Base-by-base conservation (phyloP, 805 yeast species). In the Candida peoriensis region DNA sequence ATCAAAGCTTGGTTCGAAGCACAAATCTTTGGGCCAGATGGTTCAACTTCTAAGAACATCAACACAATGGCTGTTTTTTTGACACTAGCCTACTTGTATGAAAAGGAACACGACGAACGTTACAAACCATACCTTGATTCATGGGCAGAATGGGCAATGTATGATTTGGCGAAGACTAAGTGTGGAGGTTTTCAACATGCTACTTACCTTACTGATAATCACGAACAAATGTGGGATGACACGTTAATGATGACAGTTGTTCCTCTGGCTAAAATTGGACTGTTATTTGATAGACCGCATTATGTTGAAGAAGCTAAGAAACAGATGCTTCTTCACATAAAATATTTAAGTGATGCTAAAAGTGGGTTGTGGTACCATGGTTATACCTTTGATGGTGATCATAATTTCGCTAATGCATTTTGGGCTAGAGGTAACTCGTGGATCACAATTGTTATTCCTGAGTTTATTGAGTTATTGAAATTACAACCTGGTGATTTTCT, bases 341-440 rank as follows among this genome's bases (percentile, higher is more conserved):
- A 38, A 11, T 38, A 38, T 16, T n/a, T 38, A 6, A 21, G 24
- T 20, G 30, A 38, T 38, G 38, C 42, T 18, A 7, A 17, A 24
- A 38, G 38, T 6, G 42, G 42, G 12, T 24, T 38, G 18, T 38
- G 42, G 42, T 38, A 29, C 21, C 42, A 38, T 32, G 42, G 42
- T 14, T 38, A 34, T 18, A 38, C 42, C 20, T 38, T 38, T 31
- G 42, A 34, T 8, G 42, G 42, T 24, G 31, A 38, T 28, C 42
- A 38, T 21, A 38, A 38, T 18, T 38, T 19, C 28, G 42, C 42
- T 4, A 28, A 34, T 8, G 42, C 42, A 10, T 38, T 38, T n/a
- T 38, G 42, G 42, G 42, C 42, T 4, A 34, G 42, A 31, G 42
- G 42, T 17, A 38, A 38, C n/a, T 38, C 42, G 10, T 38, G 42